These are phyloP conservation scores for Pseudogymnoascus sp. DNA, from an alignment of 2,329 filamentous ascomycete genomes.

Conservation along the genomic window DNA sequence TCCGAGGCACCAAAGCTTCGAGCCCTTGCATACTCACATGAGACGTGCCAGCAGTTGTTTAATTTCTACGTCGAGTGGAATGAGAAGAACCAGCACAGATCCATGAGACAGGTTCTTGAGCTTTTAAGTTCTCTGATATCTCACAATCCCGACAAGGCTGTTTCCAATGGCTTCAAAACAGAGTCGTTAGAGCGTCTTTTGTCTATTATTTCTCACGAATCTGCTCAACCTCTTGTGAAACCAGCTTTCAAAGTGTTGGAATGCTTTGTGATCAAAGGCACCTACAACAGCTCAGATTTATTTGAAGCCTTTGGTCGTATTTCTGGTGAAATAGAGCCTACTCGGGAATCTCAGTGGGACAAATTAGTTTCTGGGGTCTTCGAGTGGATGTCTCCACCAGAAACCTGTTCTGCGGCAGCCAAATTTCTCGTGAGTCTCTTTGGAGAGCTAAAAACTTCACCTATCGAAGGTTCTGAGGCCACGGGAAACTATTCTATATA, in stretches of 20 bases:
- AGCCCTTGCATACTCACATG: slow-evolving; percentile 43
- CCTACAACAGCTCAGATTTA: slow-evolving; percentile 27
- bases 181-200: slow-evolving; percentile 44
- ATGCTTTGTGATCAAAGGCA: slow-evolving; percentile 53
- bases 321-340: slow-evolving; percentile 11
- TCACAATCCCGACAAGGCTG: slow-evolving; percentile 38
- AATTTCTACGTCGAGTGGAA: slow-evolving; percentile 59
- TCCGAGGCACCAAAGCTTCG: slow-evolving; percentile 37
- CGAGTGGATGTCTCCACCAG: slow-evolving; percentile 47
- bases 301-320: slow-evolving; percentile 14
- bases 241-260: slow-evolving; percentile 60
- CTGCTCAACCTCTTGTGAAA: slow-evolving; percentile 56
- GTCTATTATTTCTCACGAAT: slow-evolving; percentile 50
- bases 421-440: slow-evolving; percentile 53
- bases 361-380: slow-evolving; percentile 41
- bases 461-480: slow-evolving; percentile 28
- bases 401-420: slow-evolving; percentile 51
- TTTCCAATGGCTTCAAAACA: slow-evolving; percentile 37
- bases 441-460: slow-evolving; percentile 31
- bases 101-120: slow-evolving; percentile 54
- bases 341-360: slow-evolving; percentile 39
- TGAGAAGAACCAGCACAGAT: slow-evolving; percentile 54
- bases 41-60: slow-evolving; percentile 44
- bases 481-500: slow-evolving; percentile 28
- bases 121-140: slow-evolving; percentile 43